Conservation (phyloP, 2,329 filamentous ascomycete species). For the Ophiostoma tasmaniense region DNA sequence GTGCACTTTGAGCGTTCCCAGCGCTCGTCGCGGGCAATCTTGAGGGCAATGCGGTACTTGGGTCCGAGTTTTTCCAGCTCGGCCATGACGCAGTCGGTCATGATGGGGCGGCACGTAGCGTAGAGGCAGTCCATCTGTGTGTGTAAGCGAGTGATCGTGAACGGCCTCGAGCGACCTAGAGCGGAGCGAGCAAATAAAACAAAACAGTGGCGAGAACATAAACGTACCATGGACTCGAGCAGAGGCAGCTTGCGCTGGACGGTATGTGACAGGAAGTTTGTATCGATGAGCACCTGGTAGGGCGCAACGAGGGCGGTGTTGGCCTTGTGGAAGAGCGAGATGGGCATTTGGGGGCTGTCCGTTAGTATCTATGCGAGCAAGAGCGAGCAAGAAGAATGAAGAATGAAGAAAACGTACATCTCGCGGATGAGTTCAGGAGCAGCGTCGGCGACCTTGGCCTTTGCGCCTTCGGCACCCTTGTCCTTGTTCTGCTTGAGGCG, state of each 20-base stretch:
- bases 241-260: conserved; percentile 81
- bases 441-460: conserved; percentile 34
- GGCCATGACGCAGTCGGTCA: conserved; percentile 68
- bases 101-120: conserved; percentile 81
- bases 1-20: conserved; percentile 82
- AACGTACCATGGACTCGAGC: conserved; percentile 62
- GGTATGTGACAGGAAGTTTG: conserved; percentile 80
- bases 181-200: not conserved
- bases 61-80: conserved; percentile 84
- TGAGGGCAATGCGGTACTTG: conserved; percentile 78
- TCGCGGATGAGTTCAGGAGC: conserved; percentile 21
- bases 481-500: conserved; percentile 73
- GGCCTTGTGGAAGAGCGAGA: conserved; percentile 24
- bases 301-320: conserved; percentile 23
- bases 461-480: conserved; percentile 42
- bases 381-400: not conserved
- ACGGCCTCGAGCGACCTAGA: not conserved
- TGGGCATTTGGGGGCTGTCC: conserved; percentile 21
- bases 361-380: not conserved
- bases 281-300: conserved; percentile 24
- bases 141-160: not conserved
- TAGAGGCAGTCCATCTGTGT: conserved; percentile 86
- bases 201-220: conserved; percentile 38
- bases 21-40: conserved; percentile 80
- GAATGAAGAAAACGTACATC: conserved; percentile 16